Evolutionary conservation across 163 green algal species (phyloP).

Genomic region (Chlamydomonas reinhardtii): DNA sequence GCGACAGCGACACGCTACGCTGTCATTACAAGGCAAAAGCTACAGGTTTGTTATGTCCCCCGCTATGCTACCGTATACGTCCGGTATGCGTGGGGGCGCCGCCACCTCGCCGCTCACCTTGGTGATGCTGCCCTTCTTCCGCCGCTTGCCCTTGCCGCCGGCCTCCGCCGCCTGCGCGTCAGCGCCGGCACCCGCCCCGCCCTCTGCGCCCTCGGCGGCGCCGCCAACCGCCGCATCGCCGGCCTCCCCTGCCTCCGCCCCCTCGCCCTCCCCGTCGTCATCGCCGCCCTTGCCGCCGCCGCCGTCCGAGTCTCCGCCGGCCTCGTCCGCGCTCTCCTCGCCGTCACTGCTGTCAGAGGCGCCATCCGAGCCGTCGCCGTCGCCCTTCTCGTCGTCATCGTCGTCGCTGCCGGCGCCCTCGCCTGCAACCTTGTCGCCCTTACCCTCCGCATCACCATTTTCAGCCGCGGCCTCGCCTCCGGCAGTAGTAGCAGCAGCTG

Average conservation of each 20-base stretch:
- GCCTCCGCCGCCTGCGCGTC: not conserved
- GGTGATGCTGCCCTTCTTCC: slow-evolving; percentile 42
- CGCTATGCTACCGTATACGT: too few relatives aligned
- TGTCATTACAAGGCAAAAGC: too few relatives aligned
- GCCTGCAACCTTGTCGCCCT: not conserved
- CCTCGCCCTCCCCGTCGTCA: not conserved
- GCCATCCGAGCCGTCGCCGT: not conserved
- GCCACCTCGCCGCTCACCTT: too few relatives aligned
- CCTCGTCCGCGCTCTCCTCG: not conserved
- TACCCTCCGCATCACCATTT: not conserved
- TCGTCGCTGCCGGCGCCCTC: not conserved
- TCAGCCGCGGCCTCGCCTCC: not conserved
- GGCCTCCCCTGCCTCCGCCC: not conserved
- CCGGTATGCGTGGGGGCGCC: too few relatives aligned
- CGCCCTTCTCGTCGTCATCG: not conserved
- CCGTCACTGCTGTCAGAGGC: not conserved
- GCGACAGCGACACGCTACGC: too few relatives aligned
- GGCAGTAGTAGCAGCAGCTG: not conserved
- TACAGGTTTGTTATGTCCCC: too few relatives aligned
- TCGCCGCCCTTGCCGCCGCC: not conserved
- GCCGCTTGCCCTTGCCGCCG: not conserved
- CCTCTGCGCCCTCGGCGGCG: not conserved
- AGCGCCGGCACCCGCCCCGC: not conserved
- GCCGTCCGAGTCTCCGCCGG: not conserved
- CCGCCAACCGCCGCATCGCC: not conserved